A percentile compares a stretch with the other conserved stretches of the same genome.
phyloP scores from a whole-genome alignment of 441 rosid species.

The Pelargonium cotyledonis region DNA sequence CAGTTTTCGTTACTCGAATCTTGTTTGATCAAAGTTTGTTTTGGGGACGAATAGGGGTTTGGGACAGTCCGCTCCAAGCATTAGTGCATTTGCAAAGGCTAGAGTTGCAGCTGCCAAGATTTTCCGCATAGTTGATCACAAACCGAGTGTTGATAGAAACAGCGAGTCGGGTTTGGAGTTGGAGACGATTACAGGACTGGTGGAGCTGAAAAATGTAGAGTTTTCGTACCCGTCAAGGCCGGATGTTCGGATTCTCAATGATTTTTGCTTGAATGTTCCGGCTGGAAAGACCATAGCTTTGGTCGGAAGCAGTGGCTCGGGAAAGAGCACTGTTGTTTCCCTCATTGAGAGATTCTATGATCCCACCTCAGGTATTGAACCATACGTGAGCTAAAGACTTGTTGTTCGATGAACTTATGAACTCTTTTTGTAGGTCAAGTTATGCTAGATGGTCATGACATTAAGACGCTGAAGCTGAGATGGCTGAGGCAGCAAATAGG shows the following conservation, averaged over 20 bases:
- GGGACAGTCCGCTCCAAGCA: constrained; percentile 94
- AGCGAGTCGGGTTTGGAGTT: constrained; percentile 61
- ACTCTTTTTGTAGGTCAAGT: constrained; percentile 57
- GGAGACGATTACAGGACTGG: constrained; percentile 69
- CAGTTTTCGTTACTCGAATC: neutral
- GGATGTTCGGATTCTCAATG: constrained; percentile 69
- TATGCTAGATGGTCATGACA: constrained; percentile 76
- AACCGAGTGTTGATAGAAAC: constrained; percentile 62
- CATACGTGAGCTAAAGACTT: too few relatives aligned
- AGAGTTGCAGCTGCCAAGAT: constrained; percentile 94
- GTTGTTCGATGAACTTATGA: too few relatives aligned
- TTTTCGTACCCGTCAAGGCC: constrained; percentile 94
- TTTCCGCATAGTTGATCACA: constrained; percentile 77
- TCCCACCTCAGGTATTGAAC: constrained; percentile 29
- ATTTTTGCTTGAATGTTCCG: constrained; percentile 68
- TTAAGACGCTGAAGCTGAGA: constrained; percentile 68
- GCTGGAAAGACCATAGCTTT: constrained; percentile 97
- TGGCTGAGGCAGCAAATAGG: constrained; percentile 98
- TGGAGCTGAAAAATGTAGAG: constrained; percentile 77
- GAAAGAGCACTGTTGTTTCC: constrained; percentile 98
- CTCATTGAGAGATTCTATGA: constrained; percentile 96
- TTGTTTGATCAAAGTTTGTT: constrained; percentile 6
- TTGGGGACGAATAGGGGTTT: constrained; percentile 50
- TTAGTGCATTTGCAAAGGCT: constrained; percentile 89
- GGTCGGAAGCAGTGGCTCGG: constrained; percentile 99